Evolutionary conservation across 768 basidiomycete species (phyloP).

Genomic region (Hemileccinum impolitum): DNA sequence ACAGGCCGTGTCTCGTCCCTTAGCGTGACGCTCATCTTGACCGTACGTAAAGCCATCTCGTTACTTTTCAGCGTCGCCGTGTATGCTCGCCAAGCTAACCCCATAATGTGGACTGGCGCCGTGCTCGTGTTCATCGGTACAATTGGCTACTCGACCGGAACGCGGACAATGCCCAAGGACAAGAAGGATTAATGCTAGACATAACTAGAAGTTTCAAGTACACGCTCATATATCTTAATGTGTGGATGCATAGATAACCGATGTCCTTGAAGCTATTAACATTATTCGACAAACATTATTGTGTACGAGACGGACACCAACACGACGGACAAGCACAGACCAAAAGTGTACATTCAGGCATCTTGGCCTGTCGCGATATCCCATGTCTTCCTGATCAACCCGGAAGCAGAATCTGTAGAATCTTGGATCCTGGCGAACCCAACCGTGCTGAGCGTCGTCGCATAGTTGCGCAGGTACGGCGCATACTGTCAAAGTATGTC

Average conservation of each 20-base stretch:
- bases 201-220: not conserved
- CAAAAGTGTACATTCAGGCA: constrained; percentile 14
- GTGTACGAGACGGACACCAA: constrained; percentile 2
- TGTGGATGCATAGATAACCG: constrained; percentile 1
- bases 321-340: no score
- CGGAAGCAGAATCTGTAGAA: constrained; percentile 52
- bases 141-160: constrained; percentile 53
- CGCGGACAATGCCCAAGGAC: constrained; percentile 12
- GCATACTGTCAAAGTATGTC: constrained; percentile 52
- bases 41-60: constrained; percentile 78
- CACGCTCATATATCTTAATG: not conserved
- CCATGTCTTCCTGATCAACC: constrained; percentile 65
- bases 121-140: constrained; percentile 68
- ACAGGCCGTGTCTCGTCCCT: constrained; percentile 73
- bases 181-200: constrained; percentile 22
- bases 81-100: constrained; percentile 38
- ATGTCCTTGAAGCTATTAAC: constrained; percentile 14
- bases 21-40: constrained; percentile 75
- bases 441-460: constrained; percentile 64
- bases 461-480: constrained; percentile 72
- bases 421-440: constrained; percentile 65
- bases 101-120: constrained; percentile 68
- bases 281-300: not conserved
- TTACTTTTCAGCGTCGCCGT: constrained; percentile 64
- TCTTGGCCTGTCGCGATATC: constrained; percentile 66